Conservation (phyloP, 139 green algal genomes). For the Microglena sp. region DNA sequence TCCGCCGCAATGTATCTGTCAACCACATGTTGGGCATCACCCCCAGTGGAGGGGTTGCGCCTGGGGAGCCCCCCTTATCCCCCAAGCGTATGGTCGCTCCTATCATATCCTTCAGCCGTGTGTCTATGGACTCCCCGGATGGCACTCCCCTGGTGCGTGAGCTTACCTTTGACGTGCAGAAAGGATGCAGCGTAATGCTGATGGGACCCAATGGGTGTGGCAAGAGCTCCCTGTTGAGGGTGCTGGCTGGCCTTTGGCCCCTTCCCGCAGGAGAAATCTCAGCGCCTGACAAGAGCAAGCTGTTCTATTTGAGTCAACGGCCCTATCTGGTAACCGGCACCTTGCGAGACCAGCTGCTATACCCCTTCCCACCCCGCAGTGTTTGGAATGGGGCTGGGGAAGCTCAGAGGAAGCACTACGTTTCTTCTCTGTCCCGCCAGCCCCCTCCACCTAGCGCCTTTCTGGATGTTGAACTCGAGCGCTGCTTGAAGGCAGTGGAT, state of each 20-base stretch:
- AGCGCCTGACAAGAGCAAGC: slow-evolving; percentile 26
- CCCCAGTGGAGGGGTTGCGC: no score
- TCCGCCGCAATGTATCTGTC: slow-evolving; percentile 57
- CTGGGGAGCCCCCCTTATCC: background rate
- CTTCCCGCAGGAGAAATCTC: slow-evolving; percentile 54
- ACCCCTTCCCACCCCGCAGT: slow-evolving; percentile 61
- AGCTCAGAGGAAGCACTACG: slow-evolving; percentile 5
- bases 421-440: slow-evolving; percentile 3
- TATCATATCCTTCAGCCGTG: slow-evolving; percentile 48
- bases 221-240: slow-evolving; percentile 71
- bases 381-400: slow-evolving; percentile 10
- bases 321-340: slow-evolving; percentile 71
- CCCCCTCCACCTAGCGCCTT: slow-evolving; percentile 8
- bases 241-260: slow-evolving; percentile 83
- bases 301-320: slow-evolving; percentile 85
- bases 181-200: slow-evolving; percentile 60
- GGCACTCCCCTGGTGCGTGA: slow-evolving; percentile 67
- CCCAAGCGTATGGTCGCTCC: slow-evolving; percentile 24
- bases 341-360: slow-evolving; percentile 83
- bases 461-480: slow-evolving; percentile 31
- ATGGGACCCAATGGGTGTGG: slow-evolving; percentile 87
- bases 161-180: slow-evolving; percentile 61
- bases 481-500: slow-evolving; percentile 68
- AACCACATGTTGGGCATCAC: slow-evolving; percentile 27
- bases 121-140: slow-evolving; percentile 81